Conservation (phyloP, 805 yeast genomes). For the Pichia phayaonensis region DNA sequence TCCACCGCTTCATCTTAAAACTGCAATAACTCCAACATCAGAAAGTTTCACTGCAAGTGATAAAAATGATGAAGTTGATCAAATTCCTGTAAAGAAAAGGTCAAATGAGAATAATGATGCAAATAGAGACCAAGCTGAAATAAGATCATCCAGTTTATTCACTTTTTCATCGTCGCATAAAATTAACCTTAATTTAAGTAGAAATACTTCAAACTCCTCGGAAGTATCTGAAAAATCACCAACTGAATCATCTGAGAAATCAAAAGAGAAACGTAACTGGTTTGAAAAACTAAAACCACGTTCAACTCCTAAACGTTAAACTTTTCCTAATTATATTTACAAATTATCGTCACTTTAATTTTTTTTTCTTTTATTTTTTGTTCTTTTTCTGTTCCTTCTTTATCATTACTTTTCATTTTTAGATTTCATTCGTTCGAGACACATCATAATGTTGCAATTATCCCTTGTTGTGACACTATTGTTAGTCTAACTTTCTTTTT, state of each 20-base stretch:
- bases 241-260: neutral
- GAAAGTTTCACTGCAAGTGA: slow-evolving; percentile 8
- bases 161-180: neutral
- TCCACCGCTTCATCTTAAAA: slow-evolving; percentile 2
- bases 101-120: neutral
- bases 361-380: neutral
- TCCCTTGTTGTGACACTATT: neutral
- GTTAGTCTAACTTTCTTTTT: neutral
- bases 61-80: slow-evolving; percentile 1
- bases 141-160: slow-evolving; percentile 1
- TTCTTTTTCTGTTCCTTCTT: neutral
- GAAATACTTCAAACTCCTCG: neutral
- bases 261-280: slow-evolving; percentile 31
- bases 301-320: slow-evolving; percentile 15
- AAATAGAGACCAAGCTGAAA: neutral
- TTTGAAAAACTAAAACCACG: slow-evolving; percentile 35
- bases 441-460: neutral
- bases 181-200: neutral
- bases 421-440: neutral
- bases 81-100: slow-evolving; percentile 1
- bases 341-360: neutral
- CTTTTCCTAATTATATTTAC: neutral
- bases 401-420: neutral
- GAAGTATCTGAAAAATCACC: neutral
- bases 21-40: slow-evolving; percentile 2